A percentile compares a stretch with the other conserved stretches of the same genome.
Conservation (phyloP, 2,329 filamentous ascomycete genomes). For the Fusarium mundagurra region DNA sequence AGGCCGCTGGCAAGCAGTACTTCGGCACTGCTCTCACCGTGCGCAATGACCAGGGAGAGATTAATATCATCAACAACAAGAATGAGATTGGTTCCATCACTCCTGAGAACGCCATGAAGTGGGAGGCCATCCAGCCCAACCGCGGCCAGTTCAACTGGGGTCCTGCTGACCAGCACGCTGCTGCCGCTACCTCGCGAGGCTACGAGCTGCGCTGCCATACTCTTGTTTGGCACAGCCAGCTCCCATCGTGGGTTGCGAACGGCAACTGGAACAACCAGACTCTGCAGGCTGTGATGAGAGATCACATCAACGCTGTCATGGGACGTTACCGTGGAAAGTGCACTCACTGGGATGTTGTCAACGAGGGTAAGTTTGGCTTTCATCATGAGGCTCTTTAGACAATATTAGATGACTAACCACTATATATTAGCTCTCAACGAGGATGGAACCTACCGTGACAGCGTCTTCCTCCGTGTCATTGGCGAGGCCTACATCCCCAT, state of each 20-base stretch:
- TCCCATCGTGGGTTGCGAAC: conserved; percentile 5
- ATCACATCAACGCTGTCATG: conserved; percentile 15
- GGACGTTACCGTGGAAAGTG: conserved; percentile 19
- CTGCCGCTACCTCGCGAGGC: neutral
- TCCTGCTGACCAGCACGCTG: conserved; percentile 7
- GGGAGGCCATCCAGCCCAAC: conserved; percentile 13
- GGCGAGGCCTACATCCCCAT: conserved; percentile 20
- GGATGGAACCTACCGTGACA: conserved; percentile 18
- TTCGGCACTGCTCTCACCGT: conserved; percentile 16
- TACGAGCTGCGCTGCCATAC: conserved; percentile 10
- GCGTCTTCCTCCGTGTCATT: conserved; percentile 8
- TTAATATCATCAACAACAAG: conserved; percentile 2
- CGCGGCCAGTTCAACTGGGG: conserved; percentile 20
- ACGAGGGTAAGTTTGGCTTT: neutral
- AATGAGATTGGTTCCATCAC: conserved; percentile 7
- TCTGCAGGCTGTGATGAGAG: conserved; percentile 7
- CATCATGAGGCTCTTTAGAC: neutral
- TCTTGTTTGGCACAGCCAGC: conserved; percentile 18
- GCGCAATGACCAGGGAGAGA: neutral
- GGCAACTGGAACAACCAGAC: conserved; percentile 23
- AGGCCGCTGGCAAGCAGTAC: conserved; percentile 15
- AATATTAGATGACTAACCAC: too few species aligned
- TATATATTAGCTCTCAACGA: conserved; percentile 18
- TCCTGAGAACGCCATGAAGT: conserved; percentile 20
- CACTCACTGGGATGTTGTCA: conserved; percentile 22